These are phyloP conservation scores for Pharnaceum exiguum DNA, from an alignment of 148 eudicot genomes.

Conservation along the genomic window DNA sequence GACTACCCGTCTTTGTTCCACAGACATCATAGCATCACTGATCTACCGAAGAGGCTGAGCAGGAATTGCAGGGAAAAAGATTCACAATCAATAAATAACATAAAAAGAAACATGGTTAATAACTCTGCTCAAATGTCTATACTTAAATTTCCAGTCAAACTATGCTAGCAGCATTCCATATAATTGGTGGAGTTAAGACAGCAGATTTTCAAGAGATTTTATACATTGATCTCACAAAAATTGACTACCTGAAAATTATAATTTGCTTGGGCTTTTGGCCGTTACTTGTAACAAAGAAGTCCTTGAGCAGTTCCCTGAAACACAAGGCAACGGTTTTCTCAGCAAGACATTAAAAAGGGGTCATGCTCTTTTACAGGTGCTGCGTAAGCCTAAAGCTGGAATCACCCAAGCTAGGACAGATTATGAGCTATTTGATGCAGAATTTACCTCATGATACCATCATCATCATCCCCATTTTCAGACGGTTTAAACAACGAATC, in stretches of 20 bases:
- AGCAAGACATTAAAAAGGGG: not conserved
- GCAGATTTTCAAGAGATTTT: not conserved
- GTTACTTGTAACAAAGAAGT: conserved; percentile 70
- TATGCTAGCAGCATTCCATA: too few relatives aligned
- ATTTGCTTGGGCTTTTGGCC: conserved; percentile 72
- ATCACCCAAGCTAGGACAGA: not conserved
- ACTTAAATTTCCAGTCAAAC: too few relatives aligned
- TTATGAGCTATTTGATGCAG: not conserved
- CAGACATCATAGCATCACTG: too few relatives aligned
- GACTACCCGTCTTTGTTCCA: too few relatives aligned
- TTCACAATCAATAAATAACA: too few relatives aligned
- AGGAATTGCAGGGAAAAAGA: too few relatives aligned
- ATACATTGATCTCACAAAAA: not conserved
- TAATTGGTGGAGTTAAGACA: too few relatives aligned
- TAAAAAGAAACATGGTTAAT: too few relatives aligned
- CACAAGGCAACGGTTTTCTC: conserved; percentile 3
- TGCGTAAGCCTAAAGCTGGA: not conserved
- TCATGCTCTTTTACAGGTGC: not conserved
- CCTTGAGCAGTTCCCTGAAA: conserved; percentile 71
- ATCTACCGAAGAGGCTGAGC: too few relatives aligned
- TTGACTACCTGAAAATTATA: conserved; percentile 70
- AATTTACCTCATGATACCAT: conserved; percentile 82
- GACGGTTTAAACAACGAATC: conserved; percentile 67
- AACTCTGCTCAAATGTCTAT: too few relatives aligned
- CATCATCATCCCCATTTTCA: conserved; percentile 64